Conservation (phyloP, 2,329 filamentous ascomycete species). For the Fusarium heterosporum region DNA sequence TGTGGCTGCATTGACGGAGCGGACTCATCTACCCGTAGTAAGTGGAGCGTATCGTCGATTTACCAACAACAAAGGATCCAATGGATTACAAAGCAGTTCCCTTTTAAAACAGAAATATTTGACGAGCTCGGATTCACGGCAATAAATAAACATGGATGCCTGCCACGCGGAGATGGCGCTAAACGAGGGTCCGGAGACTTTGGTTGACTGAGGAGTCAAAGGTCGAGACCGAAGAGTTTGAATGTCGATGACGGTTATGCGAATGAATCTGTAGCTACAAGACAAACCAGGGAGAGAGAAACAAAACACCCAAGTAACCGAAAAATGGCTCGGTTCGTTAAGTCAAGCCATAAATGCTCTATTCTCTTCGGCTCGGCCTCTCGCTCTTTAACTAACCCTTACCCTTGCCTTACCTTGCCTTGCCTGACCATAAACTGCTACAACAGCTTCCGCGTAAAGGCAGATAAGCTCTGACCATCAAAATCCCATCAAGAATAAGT, state of each 20-base stretch:
- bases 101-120: background rate
- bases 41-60: conserved; percentile 16
- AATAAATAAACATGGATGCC: conserved; percentile 16
- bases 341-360: conserved; percentile 23
- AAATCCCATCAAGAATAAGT: background rate
- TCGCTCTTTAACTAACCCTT: conserved; percentile 19
- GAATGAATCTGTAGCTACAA: background rate
- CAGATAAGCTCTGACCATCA: conserved; percentile 20
- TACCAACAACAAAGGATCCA: conserved; percentile 11
- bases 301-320: background rate
- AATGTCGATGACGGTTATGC: conserved; percentile 31
- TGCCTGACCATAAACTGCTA: too few species aligned
- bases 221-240: background rate
- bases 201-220: background rate
- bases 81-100: conserved; percentile 41
- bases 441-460: conserved; percentile 24
- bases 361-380: conserved; percentile 26
- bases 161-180: conserved; percentile 25
- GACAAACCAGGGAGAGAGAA: background rate
- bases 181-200: conserved; percentile 11
- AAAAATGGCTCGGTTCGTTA: conserved; percentile 17
- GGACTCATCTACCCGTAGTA: conserved; percentile 6
- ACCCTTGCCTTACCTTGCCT: background rate
- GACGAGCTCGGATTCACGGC: conserved; percentile 36
- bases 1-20: conserved; percentile 24